Conservation (phyloP, 179 eudicot species). For the Beta macrorhiza region DNA sequence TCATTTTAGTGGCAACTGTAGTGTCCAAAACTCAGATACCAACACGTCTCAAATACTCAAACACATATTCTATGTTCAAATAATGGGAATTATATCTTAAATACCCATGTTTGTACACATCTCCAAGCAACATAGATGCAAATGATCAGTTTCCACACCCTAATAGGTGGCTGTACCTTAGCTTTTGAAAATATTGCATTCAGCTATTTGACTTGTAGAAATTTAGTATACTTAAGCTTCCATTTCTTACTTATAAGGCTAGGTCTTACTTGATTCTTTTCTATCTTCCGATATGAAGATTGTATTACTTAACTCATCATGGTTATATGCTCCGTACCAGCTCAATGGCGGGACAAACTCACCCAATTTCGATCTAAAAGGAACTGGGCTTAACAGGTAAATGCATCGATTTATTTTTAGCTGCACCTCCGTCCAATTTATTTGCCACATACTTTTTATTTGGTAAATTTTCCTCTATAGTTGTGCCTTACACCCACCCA, state of each 20-base stretch:
- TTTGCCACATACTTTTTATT: too few relatives aligned
- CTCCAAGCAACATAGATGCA: too few relatives aligned
- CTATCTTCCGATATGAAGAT: not conserved
- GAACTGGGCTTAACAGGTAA: constrained; percentile 72
- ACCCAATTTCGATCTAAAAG: constrained; percentile 64
- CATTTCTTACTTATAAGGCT: not conserved
- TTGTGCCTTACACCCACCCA: too few relatives aligned
- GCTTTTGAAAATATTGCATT: not conserved
- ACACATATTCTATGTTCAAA: too few relatives aligned
- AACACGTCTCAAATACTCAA: too few relatives aligned
- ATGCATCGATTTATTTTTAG: not conserved
- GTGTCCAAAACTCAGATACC: too few relatives aligned
- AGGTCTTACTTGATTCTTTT: not conserved
- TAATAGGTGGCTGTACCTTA: not conserved
- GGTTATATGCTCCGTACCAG: constrained; percentile 36
- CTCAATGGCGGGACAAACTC: constrained; percentile 80
- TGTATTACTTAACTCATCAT: not conserved
- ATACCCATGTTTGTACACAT: too few relatives aligned
- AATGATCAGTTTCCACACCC: too few relatives aligned
- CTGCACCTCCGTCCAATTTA: not conserved
- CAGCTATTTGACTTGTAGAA: not conserved
- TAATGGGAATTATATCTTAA: too few relatives aligned
- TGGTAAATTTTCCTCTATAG: too few relatives aligned
- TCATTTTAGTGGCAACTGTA: too few relatives aligned
- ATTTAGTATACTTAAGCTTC: not conserved